Base-by-base conservation (phyloP, 2,329 filamentous ascomycete species). In the Colletotrichum sp. region DNA sequence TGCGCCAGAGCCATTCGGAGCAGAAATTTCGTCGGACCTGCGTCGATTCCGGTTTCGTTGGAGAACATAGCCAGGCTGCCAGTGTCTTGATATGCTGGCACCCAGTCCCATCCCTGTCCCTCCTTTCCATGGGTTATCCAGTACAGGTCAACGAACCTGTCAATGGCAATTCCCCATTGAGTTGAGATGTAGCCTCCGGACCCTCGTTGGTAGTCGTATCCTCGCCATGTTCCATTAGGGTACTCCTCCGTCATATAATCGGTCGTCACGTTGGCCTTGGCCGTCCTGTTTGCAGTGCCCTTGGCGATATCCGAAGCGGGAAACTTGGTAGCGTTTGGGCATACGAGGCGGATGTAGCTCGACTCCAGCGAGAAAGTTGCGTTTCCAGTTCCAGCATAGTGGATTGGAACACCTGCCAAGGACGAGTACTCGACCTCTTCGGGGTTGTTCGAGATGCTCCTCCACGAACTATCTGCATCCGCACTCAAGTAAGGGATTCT, bases 401-500 rank as follows among this genome's bases (percentile, higher is more conserved):
- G 36, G 1, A 77, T 5, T 6, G 71, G 68, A 10, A 77, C 49
- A 3, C 75, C 71, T 1, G 64, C 75, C 13, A 77, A 13, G 0
- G 68, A 62, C 0, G 63, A 75, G 30, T 34, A 76, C 1, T 66
- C 26, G 4, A 39, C 9, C 9, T 67, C 68, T 9, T 8, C 15
- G 18, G n/a, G 8, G 1, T 36, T 10, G 12, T 0, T 12, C 9
- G 49, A 34, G 6, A 67, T 36, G 15, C 28, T 13, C 36, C 44
- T 36, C 68, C 72, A 71, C 5, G 44, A 8, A 0, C 24, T 26
- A 1, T 30, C 30, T 8, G 57, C 32, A 28, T 39, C 52, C 6
- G 13, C 60, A 5, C 18, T 32, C 28, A 77, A 76, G 10, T 72
- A 79, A 2, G 81, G 81, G 7, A 83, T 79, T 64, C 80, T 81